Base-by-base conservation (phyloP, 2,329 filamentous ascomycete species). In the Nakataea oryzae region DNA sequence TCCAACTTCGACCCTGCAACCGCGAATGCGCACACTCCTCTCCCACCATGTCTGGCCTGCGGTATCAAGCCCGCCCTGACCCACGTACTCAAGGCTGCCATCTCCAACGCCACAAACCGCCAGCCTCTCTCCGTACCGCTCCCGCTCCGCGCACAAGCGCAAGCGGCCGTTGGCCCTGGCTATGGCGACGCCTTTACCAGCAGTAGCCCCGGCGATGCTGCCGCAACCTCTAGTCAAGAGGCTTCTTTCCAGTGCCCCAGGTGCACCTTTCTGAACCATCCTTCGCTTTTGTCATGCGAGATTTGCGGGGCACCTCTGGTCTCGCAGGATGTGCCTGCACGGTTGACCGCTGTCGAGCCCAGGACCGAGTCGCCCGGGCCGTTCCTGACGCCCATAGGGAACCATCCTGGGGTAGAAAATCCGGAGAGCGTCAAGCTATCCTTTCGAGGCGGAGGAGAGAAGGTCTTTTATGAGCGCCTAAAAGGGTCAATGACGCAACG, bases 231-330 rank as follows among this genome's bases (percentile, higher is more conserved):
- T 61, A 71, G 74, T 66, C 69, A 69, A 27, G 67, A 75, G 61
- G 73, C 78, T 2, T 77, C 77, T 1, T 83, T 86, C 64, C 78
- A 84, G 61, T 99, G 95, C 69, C 90, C 91, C 9, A 82, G 95
- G 64, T 99, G 95, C 71, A 99, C 95, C 1, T 97, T 97, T 70
- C 81, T 88, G 54, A 99, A 99, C 68, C 91, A 97, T 70, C 91
- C 92, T 1, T 96, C 91, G 3, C 76, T 99, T 14, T 76, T 86
- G 14, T 85, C 87, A 6, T 99, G 95, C 70, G 95, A 99, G 74
- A 92, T 99, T 61, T 99, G 95, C 69, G 91, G 91, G 14, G 90
- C 88, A 0, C 83, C 91, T 9, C 77, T 97, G 3, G 75, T 86
- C 59, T 84, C 85, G 17, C 81, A 79, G 65, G 77, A 78, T 61